A percentile compares a stretch with the other conserved stretches of the same genome.
These are phyloP conservation scores for Leucogyrophana mollusca DNA, from an alignment of 768 basidiomycete species.

Conservation along the genomic window DNA sequence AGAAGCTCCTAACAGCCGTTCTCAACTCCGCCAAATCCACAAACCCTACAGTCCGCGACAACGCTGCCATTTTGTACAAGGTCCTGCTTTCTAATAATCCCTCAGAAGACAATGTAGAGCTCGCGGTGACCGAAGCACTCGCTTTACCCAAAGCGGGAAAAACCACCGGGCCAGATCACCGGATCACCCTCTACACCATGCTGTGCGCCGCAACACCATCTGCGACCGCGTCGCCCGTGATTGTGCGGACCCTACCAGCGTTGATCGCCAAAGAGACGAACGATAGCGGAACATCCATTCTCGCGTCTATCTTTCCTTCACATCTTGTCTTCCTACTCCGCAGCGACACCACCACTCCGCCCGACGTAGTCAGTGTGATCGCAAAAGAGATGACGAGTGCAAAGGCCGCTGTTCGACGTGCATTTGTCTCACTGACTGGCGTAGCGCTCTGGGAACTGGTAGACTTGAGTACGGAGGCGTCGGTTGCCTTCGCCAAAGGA, in stretches of 20 bases:
- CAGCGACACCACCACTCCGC: conserved; percentile 37
- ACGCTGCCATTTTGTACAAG: conserved; percentile 59
- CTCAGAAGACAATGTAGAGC: conserved; percentile 36
- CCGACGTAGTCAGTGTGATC: conserved; percentile 48
- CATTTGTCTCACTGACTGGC: conserved; percentile 66
- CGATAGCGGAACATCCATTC: conserved; percentile 56
- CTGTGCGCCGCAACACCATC: conserved; percentile 53
- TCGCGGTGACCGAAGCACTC: conserved; percentile 64
- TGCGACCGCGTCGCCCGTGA: conserved; percentile 43
- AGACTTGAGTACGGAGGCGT: conserved; percentile 38
- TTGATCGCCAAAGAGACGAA: conserved; percentile 75
- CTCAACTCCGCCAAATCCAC: conserved; percentile 75
- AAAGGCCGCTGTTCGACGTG: conserved; percentile 61
- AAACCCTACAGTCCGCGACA: conserved; percentile 57
- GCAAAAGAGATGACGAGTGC: conserved; percentile 69
- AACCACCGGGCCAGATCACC: conserved; percentile 85
- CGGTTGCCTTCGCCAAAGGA: conserved; percentile 49
- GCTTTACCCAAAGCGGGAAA: conserved; percentile 80
- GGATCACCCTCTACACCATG: conserved; percentile 79
- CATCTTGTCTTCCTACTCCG: conserved; percentile 62
- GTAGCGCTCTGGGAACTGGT: conserved; percentile 50
- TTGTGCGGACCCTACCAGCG: conserved; percentile 38
- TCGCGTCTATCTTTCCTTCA: conserved; percentile 51
- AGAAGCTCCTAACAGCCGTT: conserved; percentile 53
- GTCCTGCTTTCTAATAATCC: conserved; percentile 35